A percentile compares a stretch with the other conserved stretches of the same genome.
These are phyloP conservation scores for Kwoniella newhampshirensis DNA, from an alignment of 768 basidiomycete genomes.

Conservation along the genomic window DNA sequence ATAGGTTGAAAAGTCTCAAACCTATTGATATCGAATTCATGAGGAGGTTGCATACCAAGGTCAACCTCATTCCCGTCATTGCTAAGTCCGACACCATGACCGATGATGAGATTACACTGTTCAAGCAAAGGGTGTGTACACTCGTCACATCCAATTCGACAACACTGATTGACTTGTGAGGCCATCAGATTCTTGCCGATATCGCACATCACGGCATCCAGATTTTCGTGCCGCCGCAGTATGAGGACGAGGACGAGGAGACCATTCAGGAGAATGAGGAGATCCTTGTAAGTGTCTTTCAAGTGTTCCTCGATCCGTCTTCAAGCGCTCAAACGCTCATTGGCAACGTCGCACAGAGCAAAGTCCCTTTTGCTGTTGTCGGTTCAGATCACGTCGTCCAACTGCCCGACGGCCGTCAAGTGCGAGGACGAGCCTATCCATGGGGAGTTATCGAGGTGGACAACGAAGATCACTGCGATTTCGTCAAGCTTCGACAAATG, in stretches of 20 bases:
- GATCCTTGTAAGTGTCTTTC: conserved; percentile 64
- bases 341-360: conserved; percentile 66
- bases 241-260: conserved; percentile 98
- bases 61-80: conserved; percentile 97
- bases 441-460: conserved; percentile 99
- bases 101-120: conserved; percentile 86
- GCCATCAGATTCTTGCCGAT: conserved; percentile 76
- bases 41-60: conserved; percentile 92
- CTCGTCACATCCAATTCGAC: neutral
- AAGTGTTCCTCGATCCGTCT: neutral
- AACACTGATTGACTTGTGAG: conserved; percentile 1
- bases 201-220: conserved; percentile 93
- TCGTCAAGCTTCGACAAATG: conserved; percentile 99
- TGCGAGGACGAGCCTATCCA: conserved; percentile 92
- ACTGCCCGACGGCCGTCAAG: conserved; percentile 82
- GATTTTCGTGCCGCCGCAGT: conserved; percentile 96
- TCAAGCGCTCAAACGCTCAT: conserved; percentile 5
- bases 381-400: conserved; percentile 82
- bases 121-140: conserved; percentile 80
- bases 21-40: conserved; percentile 99
- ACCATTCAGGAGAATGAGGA: conserved; percentile 96
- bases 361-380: conserved; percentile 97
- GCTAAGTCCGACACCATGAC: conserved; percentile 98
- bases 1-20: conserved; percentile 70
- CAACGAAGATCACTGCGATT: conserved; percentile 98